phyloP scores from a whole-genome alignment of 495 filamentous ascomycete species.

The Ascodesmis nigricans region DNA sequence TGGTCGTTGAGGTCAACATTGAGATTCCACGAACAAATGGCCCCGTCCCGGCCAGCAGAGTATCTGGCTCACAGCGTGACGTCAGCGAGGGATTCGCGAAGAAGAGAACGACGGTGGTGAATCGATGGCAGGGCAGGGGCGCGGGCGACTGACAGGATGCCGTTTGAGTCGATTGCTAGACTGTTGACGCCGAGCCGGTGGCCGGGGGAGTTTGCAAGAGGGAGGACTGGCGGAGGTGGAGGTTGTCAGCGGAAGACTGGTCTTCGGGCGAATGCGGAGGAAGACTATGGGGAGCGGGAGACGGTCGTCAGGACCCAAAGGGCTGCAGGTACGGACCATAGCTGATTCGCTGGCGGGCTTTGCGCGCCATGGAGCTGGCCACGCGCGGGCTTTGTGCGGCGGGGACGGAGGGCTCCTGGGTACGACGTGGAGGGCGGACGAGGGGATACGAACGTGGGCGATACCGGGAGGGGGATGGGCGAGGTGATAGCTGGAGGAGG shows the following conservation, averaged over 20 bases:
- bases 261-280: slow-evolving; percentile 13
- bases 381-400: slow-evolving; percentile 4
- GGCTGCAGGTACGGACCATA: slow-evolving; percentile 32
- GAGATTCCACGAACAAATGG: slow-evolving; percentile 88
- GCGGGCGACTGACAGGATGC: slow-evolving; percentile 51
- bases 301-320: slow-evolving; percentile 3
- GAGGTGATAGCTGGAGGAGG: no score
- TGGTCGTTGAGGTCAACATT: slow-evolving; percentile 32
- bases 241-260: slow-evolving; percentile 5
- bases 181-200: slow-evolving; percentile 90
- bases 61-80: slow-evolving; percentile 36
- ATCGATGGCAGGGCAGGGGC: slow-evolving; percentile 16
- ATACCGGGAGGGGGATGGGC: no score
- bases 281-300: background rate
- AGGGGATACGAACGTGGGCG: no score
- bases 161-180: slow-evolving; percentile 67
- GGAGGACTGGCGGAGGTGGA: slow-evolving; percentile 43
- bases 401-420: no score
- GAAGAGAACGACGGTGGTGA: no score
- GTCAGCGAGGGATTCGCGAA: slow-evolving; percentile 1
- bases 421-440: no score
- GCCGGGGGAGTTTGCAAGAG: slow-evolving; percentile 73
- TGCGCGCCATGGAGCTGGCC: slow-evolving; percentile 30
- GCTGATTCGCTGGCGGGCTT: slow-evolving; percentile 41
- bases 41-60: slow-evolving; percentile 84